A percentile compares a stretch with the other conserved stretches of the same genome.
Conservation (phyloP, 495 filamentous ascomycete species). For the Talaromyces thailandensis region DNA sequence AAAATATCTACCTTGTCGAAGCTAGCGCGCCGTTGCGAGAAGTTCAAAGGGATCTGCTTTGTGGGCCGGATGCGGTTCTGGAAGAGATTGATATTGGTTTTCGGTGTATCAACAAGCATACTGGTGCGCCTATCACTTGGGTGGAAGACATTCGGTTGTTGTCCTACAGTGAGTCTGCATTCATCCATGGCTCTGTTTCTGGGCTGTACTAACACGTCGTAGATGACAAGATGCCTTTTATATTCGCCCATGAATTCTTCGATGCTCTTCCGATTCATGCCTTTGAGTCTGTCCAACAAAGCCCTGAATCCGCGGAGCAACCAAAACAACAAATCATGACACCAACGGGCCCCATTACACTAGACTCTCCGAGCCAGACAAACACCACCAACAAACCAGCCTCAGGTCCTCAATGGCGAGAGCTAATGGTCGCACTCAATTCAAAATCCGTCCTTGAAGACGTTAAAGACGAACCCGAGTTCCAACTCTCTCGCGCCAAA, state of each 20-base stretch:
- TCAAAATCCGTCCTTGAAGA: constrained; percentile 44
- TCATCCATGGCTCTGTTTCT: not conserved
- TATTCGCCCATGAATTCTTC: constrained; percentile 96
- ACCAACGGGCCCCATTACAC: constrained; percentile 32
- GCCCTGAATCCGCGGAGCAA: constrained; percentile 22
- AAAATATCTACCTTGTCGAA: constrained; percentile 85
- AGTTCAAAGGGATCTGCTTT: constrained; percentile 75
- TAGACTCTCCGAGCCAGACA: constrained; percentile 33
- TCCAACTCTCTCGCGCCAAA: constrained; percentile 70
- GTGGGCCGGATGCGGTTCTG: constrained; percentile 59
- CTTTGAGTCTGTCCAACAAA: constrained; percentile 62
- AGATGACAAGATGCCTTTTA: constrained; percentile 71
- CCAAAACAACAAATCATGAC: constrained; percentile 35
- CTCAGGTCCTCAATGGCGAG: constrained; percentile 61
- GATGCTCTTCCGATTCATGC: constrained; percentile 97
- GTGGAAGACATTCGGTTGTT: constrained; percentile 80
- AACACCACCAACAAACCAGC: constrained; percentile 14
- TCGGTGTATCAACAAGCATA: constrained; percentile 68
- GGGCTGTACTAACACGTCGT: constrained; percentile 10
- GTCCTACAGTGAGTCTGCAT: constrained; percentile 47
- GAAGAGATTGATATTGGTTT: constrained; percentile 67
- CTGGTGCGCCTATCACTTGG: constrained; percentile 69
- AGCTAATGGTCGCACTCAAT: constrained; percentile 68
- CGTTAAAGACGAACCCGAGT: constrained; percentile 52
- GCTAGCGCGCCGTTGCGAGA: constrained; percentile 67